Percentiles rank a stretch among this genome's conserved stretches.
Conservation (phyloP, 2,329 filamentous ascomycete genomes). For the Tricladium varicosporioides region DNA sequence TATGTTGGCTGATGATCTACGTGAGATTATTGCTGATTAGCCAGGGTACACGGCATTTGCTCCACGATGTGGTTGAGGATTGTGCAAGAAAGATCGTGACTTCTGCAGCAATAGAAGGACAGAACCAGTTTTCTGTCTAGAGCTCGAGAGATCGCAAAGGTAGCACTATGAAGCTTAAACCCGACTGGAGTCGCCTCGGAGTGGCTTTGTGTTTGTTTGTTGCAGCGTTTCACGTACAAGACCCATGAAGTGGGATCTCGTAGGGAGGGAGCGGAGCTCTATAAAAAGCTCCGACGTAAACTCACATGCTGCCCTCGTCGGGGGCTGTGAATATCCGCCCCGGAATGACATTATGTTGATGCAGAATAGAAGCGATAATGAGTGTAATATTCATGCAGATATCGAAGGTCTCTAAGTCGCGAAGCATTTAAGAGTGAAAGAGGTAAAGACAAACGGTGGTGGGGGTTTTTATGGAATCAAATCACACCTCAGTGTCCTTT, state of each 20-base stretch:
- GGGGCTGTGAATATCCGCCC: neutral
- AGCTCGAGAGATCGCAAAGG: neutral
- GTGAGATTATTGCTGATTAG: conserved; percentile 5
- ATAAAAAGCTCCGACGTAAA: neutral
- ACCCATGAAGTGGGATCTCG: neutral
- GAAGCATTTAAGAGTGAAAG: neutral
- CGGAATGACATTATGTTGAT: neutral
- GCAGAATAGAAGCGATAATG: neutral
- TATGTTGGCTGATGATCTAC: conserved; percentile 8
- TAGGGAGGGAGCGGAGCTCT: neutral
- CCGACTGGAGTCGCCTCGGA: neutral
- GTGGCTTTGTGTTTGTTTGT: neutral
- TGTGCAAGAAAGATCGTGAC: neutral
- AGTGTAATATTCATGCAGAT: no score
- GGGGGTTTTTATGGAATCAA: neutral
- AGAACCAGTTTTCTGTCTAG: neutral
- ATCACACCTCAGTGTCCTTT: neutral
- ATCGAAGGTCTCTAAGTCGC: no score
- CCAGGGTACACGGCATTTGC: neutral
- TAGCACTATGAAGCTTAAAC: neutral
- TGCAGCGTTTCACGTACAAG: neutral
- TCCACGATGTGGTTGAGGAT: neutral
- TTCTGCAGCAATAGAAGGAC: neutral
- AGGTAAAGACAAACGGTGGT: neutral
- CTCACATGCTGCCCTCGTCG: neutral